These are phyloP conservation scores for Podospora pseudocomata DNA, from an alignment of 495 filamentous ascomycete genomes.

Conservation along the genomic window DNA sequence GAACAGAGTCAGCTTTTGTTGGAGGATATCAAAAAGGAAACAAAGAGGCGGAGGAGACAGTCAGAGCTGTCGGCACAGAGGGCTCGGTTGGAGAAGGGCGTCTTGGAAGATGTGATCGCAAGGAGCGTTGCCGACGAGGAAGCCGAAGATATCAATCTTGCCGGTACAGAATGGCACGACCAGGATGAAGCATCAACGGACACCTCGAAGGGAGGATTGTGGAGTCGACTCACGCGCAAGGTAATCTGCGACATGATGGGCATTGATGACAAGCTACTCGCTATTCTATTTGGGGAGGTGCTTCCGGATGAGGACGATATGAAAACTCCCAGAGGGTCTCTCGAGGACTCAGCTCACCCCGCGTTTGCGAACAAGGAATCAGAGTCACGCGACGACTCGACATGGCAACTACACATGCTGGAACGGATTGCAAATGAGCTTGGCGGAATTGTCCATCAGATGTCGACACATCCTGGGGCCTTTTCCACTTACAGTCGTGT, in stretches of 20 bases:
- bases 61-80: constrained; percentile 32
- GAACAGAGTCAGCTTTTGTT: constrained; percentile 83
- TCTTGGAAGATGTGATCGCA: constrained; percentile 20
- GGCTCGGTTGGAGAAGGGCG: constrained; percentile 8
- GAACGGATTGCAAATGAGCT: constrained; percentile 84
- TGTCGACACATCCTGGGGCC: constrained; percentile 69
- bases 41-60: constrained; percentile 54
- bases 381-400: constrained; percentile 41
- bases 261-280: constrained; percentile 79
- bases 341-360: constrained; percentile 22
- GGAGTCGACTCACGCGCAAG: constrained; percentile 76
- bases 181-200: constrained; percentile 34
- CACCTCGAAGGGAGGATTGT: constrained; percentile 60
- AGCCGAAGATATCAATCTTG: constrained; percentile 33
- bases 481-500: constrained; percentile 69
- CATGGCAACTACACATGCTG: constrained; percentile 75
- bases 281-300: constrained; percentile 81
- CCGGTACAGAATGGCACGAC: constrained; percentile 40
- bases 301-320: constrained; percentile 58
- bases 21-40: constrained; percentile 85
- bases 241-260: constrained; percentile 88
- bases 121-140: constrained; percentile 29
- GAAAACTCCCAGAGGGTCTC: constrained; percentile 39
- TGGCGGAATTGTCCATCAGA: constrained; percentile 73
- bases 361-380: constrained; percentile 29